Evolutionary conservation across 192 early-diverging fungal genomes (phyloP).

Genomic region (Umbelopsis vinacea): DNA sequence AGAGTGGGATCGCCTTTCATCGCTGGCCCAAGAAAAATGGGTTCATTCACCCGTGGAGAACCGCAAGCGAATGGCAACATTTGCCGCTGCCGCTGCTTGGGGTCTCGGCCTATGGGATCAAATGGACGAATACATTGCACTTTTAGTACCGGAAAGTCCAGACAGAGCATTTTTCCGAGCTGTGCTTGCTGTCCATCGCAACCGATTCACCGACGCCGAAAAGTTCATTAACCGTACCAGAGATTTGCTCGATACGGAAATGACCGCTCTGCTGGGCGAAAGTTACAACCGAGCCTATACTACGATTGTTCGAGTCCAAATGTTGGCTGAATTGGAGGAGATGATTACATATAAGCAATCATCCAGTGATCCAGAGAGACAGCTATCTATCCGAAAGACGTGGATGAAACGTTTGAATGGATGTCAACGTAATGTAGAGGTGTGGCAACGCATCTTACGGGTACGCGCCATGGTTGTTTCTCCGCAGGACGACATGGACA

Average conservation of each 20-base stretch:
- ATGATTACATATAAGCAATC: slow-evolving; percentile 89
- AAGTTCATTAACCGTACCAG: slow-evolving; percentile 80
- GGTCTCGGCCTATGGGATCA: slow-evolving; percentile 83
- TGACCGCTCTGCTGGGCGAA: slow-evolving; percentile 88
- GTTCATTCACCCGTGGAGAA: slow-evolving; percentile 60
- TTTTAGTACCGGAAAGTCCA: slow-evolving; percentile 77
- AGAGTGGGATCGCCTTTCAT: slow-evolving; percentile 87
- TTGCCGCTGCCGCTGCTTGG: slow-evolving; percentile 95
- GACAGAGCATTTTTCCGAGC: slow-evolving; percentile 88
- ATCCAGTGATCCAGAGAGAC: slow-evolving; percentile 77
- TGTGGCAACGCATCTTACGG: slow-evolving; percentile 92
- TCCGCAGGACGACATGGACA: slow-evolving; percentile 92
- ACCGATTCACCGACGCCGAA: slow-evolving; percentile 73
- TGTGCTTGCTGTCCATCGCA: slow-evolving; percentile 82
- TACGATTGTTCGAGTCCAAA: slow-evolving; percentile 89
- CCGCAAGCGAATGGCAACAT: slow-evolving; percentile 77
- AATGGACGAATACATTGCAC: slow-evolving; percentile 89
- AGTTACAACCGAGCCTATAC: slow-evolving; percentile 93
- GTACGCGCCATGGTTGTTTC: slow-evolving; percentile 88
- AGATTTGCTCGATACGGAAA: slow-evolving; percentile 80
- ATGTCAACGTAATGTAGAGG: slow-evolving; percentile 90
- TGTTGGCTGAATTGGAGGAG: slow-evolving; percentile 98
- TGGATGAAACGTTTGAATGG: slow-evolving; percentile 91
- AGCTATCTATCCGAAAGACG: slow-evolving; percentile 75
- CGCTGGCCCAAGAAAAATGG: slow-evolving; percentile 82